phyloP scores from a whole-genome alignment of 2,329 filamentous ascomycete genomes.

The Hymenotorrendiella dingleyae region DNA sequence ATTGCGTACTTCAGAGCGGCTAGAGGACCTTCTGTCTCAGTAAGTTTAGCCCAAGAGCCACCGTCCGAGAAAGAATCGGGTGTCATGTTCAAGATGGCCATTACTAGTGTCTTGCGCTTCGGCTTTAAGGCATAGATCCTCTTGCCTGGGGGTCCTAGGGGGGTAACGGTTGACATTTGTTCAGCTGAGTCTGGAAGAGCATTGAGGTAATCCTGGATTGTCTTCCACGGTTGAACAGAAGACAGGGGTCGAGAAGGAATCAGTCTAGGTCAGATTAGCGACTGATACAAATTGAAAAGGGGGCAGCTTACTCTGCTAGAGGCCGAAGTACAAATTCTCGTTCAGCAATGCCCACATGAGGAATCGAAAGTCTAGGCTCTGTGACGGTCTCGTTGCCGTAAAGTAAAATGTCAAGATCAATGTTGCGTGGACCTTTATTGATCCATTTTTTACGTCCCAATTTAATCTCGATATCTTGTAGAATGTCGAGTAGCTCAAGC shows the following conservation, averaged over 20 bases:
- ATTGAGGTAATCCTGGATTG: conserved; percentile 56
- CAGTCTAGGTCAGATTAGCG: conserved; percentile 37
- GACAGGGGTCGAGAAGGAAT: conserved; percentile 50
- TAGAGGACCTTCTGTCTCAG: not conserved
- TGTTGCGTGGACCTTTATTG: conserved; percentile 90
- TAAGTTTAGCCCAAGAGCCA: conserved; percentile 47
- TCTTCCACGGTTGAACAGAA: conserved; percentile 50
- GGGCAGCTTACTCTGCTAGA: conserved; percentile 60
- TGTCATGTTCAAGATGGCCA: conserved; percentile 93
- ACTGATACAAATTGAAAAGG: not conserved
- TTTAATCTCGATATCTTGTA: conserved; percentile 76
- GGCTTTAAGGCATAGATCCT: conserved; percentile 54
- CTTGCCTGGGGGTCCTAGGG: conserved; percentile 42
- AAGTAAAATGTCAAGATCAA: conserved; percentile 87
- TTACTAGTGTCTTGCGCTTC: conserved; percentile 62
- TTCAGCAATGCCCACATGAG: conserved; percentile 80
- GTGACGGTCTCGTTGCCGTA: conserved; percentile 64
- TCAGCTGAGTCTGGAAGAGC: conserved; percentile 43
- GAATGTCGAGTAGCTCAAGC: conserved; percentile 66
- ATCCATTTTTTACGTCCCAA: conserved; percentile 79
- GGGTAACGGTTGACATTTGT: conserved; percentile 55
- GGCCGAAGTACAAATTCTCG: conserved; percentile 91
- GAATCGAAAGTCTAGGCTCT: conserved; percentile 71
- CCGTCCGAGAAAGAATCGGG: conserved; percentile 97
- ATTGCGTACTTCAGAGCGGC: not conserved